Conservation (phyloP, 108 stramenopile genomes). For the Poteriospumella lacustris region DNA sequence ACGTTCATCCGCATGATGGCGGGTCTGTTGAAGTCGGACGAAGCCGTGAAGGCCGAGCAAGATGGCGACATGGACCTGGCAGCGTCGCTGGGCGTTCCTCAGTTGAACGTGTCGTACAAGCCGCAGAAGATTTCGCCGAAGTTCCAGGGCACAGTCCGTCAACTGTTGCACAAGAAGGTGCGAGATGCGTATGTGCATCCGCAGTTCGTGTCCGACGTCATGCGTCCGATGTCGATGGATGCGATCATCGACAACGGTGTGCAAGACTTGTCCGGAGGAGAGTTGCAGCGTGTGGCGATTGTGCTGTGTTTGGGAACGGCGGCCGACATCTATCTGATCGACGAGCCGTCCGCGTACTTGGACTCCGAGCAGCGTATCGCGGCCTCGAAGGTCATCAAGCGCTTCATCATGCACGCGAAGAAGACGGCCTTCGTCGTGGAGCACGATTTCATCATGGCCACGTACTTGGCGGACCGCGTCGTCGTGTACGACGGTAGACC, state of each 20-base stretch:
- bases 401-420: conserved; percentile 96
- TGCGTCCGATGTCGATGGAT: conserved; percentile 89
- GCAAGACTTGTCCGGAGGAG: conserved; percentile 93
- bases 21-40: conserved; percentile 89
- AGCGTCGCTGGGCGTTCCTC: conserved; percentile 71
- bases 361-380: conserved; percentile 98
- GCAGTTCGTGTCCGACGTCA: conserved; percentile 92
- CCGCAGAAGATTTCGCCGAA: conserved; percentile 96
- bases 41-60: conserved; percentile 58
- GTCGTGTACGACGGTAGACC: conserved; percentile 92
- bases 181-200: conserved; percentile 90
- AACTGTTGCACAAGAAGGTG: conserved; percentile 90
- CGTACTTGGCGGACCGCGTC: conserved; percentile 76
- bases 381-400: conserved; percentile 96
- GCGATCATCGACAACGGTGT: conserved; percentile 93
- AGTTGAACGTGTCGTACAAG: conserved; percentile 93
- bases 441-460: conserved; percentile 99
- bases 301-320: conserved; percentile 86
- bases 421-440: conserved; percentile 97
- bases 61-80: conserved; percentile 69
- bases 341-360: conserved; percentile 96
- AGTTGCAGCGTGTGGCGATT: conserved; percentile 95
- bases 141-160: conserved; percentile 87
- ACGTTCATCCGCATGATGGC: conserved; percentile 73
- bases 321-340: conserved; percentile 96